Percentiles rank a stretch among this genome's conserved stretches.
These are phyloP conservation scores for Pythium brassicae DNA, from an alignment of 352 stramenopile genomes.

Conservation along the genomic window DNA sequence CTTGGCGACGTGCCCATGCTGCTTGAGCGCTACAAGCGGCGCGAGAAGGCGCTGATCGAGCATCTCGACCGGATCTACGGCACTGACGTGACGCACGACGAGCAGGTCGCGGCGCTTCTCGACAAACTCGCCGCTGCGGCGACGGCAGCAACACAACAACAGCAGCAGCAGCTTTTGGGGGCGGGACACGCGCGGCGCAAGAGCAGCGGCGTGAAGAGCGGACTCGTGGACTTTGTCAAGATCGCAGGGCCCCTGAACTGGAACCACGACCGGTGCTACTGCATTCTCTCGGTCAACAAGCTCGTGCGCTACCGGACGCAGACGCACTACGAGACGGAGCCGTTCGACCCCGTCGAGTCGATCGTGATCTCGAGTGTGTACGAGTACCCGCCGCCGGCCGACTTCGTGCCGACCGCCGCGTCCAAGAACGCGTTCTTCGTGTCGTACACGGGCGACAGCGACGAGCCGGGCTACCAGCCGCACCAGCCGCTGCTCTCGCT, in stretches of 20 bases:
- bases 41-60: constrained; percentile 47
- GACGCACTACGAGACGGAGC: constrained; percentile 31
- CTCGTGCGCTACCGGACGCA: constrained; percentile 44
- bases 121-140: constrained; percentile 10
- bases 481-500: constrained; percentile 10
- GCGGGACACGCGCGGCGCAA: constrained; percentile 6
- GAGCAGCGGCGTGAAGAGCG: constrained; percentile 28
- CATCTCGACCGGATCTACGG: constrained; percentile 72
- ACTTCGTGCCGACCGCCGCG: background rate
- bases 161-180: background rate
- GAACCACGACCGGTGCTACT: constrained; percentile 34
- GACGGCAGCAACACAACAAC: background rate
- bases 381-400: constrained; percentile 27
- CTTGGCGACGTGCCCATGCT: constrained; percentile 53
- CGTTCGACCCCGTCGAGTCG: constrained; percentile 26
- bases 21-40: constrained; percentile 36
- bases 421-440: constrained; percentile 16
- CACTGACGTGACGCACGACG: constrained; percentile 33
- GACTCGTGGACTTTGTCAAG: constrained; percentile 36
- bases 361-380: constrained; percentile 44
- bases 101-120: constrained; percentile 26
- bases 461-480: background rate
- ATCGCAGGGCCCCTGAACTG: constrained; percentile 40
- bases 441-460: constrained; percentile 8
- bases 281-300: constrained; percentile 46